phyloP scores from a whole-genome alignment of 176 grass and related monocot species.

The Cocos nucifera region DNA sequence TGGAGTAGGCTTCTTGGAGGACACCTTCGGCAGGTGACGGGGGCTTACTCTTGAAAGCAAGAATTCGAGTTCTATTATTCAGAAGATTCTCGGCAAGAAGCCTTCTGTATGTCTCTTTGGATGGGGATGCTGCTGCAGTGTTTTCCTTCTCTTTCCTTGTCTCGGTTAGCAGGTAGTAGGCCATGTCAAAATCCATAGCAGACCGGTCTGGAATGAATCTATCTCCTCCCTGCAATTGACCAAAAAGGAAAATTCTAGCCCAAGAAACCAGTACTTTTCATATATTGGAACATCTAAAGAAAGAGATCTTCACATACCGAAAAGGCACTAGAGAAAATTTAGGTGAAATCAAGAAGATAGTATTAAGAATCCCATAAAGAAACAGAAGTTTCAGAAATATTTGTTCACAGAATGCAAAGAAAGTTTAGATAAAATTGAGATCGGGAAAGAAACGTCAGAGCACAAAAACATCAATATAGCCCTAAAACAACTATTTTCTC shows the following conservation, averaged over 20 bases:
- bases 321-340: too few species aligned
- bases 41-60: slow-evolving; percentile 42
- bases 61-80: slow-evolving; percentile 49
- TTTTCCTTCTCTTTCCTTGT: slow-evolving; percentile 46
- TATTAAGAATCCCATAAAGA: too few species aligned
- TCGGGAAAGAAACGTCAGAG: too few species aligned
- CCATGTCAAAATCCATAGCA: slow-evolving; percentile 57
- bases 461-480: too few species aligned
- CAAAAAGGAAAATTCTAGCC: slow-evolving; percentile 2
- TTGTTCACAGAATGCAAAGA: too few species aligned
- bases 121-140: slow-evolving; percentile 10
- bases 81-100: slow-evolving; percentile 43
- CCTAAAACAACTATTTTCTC: too few species aligned
- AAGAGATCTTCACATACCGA: too few species aligned
- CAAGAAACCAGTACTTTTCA: background rate
- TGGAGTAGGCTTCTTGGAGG: background rate
- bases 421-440: too few species aligned
- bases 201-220: slow-evolving; percentile 47
- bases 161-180: slow-evolving; percentile 52
- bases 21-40: slow-evolving; percentile 22
- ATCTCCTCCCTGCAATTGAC: slow-evolving; percentile 40
- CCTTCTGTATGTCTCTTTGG: slow-evolving; percentile 42
- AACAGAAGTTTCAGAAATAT: too few species aligned
- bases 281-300: background rate
- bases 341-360: too few species aligned